A percentile compares a stretch with the other conserved stretches of the same genome.
phyloP scores from a whole-genome alignment of 2,329 filamentous ascomycete species.

The Botrytis byssoidea region DNA sequence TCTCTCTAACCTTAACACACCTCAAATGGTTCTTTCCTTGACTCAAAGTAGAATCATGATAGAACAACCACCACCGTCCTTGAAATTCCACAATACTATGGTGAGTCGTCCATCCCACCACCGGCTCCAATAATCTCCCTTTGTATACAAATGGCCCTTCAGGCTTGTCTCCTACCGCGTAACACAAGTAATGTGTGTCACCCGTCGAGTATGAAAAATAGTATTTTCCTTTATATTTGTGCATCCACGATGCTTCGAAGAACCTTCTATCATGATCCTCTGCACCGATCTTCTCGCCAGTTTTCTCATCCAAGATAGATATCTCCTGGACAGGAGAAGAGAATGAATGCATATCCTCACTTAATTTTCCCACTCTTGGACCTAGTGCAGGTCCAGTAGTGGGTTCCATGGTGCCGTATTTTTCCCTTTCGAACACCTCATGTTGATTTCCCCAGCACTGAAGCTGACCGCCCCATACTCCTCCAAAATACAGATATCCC shows the following conservation, averaged over 20 bases:
- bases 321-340: slow-evolving; percentile 56
- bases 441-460: slow-evolving; percentile 61
- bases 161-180: slow-evolving; percentile 63
- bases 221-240: slow-evolving; percentile 67
- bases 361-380: slow-evolving; percentile 65
- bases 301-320: slow-evolving; percentile 59
- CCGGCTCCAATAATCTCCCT: slow-evolving; percentile 70
- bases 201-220: slow-evolving; percentile 79
- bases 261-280: slow-evolving; percentile 73
- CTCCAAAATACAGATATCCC: slow-evolving; percentile 73
- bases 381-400: slow-evolving; percentile 58
- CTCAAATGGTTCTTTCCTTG: slow-evolving; percentile 68
- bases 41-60: slow-evolving; percentile 71
- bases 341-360: slow-evolving; percentile 65
- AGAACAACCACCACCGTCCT: slow-evolving; percentile 71
- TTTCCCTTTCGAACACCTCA: slow-evolving; percentile 53
- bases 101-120: slow-evolving; percentile 79
- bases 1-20: slow-evolving; percentile 72
- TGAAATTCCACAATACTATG: slow-evolving; percentile 74
- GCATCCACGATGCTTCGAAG: slow-evolving; percentile 80
- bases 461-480: slow-evolving; percentile 77
- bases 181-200: slow-evolving; percentile 72
- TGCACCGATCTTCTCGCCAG: slow-evolving; percentile 55
- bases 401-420: slow-evolving; percentile 59
- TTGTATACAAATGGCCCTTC: slow-evolving; percentile 71